These are phyloP conservation scores for Aspergillus heteromorphus DNA, from an alignment of 495 filamentous ascomycete genomes.

Conservation along the genomic window DNA sequence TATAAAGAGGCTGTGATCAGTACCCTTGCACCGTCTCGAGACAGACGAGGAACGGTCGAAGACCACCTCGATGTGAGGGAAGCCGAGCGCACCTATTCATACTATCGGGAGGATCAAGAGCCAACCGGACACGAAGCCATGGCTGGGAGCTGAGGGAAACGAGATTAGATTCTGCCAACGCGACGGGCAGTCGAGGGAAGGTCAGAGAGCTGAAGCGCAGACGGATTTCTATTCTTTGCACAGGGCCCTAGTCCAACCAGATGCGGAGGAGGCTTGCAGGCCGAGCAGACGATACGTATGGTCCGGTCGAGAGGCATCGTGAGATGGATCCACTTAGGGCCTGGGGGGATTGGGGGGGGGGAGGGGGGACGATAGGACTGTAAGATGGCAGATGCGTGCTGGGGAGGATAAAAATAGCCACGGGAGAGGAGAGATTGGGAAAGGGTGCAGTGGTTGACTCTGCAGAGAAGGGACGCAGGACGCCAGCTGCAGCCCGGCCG, in stretches of 20 bases:
- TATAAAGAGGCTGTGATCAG: conserved; percentile 23
- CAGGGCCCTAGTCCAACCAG: conserved; percentile 15
- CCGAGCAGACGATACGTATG: background rate
- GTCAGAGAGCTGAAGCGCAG: conserved; percentile 6
- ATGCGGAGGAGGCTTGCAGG: conserved; percentile 18
- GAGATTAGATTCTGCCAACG: conserved; percentile 11
- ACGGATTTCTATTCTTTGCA: conserved; percentile 29
- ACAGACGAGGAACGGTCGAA: background rate
- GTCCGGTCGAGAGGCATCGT: background rate
- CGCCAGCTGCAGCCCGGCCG: background rate
- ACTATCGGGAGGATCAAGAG: conserved; percentile 26
- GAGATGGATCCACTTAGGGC: background rate
- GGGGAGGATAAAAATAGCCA: background rate
- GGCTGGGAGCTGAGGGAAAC: conserved; percentile 13
- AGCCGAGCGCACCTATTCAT: conserved; percentile 37
- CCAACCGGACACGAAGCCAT: conserved; percentile 29
- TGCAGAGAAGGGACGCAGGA: background rate
- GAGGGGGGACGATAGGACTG: too few relatives aligned
- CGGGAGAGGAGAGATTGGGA: background rate
- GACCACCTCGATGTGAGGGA: conserved; percentile 2
- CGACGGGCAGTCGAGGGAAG: conserved; percentile 12
- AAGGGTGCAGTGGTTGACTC: background rate
- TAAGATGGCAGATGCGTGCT: background rate
- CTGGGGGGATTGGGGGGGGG: background rate
- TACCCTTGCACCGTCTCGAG: conserved; percentile 6